A percentile compares a stretch with the other conserved stretches of the same genome.
Conservation (phyloP, 1,284 basidiomycete species). For the Coniferiporia weirii region DNA sequence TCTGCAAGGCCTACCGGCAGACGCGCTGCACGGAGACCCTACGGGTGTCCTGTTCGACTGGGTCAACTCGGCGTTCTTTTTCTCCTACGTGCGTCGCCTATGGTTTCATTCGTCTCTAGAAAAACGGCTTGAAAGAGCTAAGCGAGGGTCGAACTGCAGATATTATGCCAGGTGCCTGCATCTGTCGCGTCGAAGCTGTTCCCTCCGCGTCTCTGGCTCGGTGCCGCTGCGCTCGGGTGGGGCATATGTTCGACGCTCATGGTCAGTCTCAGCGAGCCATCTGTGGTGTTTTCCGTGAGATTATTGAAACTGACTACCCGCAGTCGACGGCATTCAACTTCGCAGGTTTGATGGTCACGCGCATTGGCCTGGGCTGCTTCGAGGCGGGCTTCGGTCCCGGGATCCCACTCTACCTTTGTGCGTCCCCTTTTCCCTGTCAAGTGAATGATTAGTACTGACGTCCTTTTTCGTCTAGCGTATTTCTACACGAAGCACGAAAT, state of each 20-base stretch:
- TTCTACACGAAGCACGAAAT: constrained; percentile 73
- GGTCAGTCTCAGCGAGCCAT: too few relatives aligned
- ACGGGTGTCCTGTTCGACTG: constrained; percentile 66
- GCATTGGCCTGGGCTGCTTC: constrained; percentile 62
- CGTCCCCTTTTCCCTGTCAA: constrained; percentile 23
- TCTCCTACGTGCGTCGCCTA: constrained; percentile 55
- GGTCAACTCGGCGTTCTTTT: constrained; percentile 70
- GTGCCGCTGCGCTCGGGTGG: constrained; percentile 63
- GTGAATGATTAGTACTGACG: not conserved
- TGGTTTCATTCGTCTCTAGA: not conserved
- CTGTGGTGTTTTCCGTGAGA: too few relatives aligned
- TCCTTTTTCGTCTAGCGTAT: constrained; percentile 42
- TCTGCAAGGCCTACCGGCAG: constrained; percentile 60
- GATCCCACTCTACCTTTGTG: constrained; percentile 71
- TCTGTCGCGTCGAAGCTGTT: constrained; percentile 62
- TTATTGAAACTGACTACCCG: too few relatives aligned
- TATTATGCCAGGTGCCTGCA: constrained; percentile 66
- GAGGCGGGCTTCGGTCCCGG: constrained; percentile 71
- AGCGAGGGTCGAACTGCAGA: constrained; percentile 34
- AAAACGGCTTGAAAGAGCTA: not conserved
- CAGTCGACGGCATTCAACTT: constrained; percentile 59
- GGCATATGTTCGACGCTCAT: constrained; percentile 64
- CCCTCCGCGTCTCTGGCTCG: constrained; percentile 62
- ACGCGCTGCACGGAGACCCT: constrained; percentile 60
- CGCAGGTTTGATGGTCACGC: constrained; percentile 49